Evolutionary conservation across 2,329 filamentous ascomycete species (phyloP).

Genomic region (Cephalotrichum gorgonifer): DNA sequence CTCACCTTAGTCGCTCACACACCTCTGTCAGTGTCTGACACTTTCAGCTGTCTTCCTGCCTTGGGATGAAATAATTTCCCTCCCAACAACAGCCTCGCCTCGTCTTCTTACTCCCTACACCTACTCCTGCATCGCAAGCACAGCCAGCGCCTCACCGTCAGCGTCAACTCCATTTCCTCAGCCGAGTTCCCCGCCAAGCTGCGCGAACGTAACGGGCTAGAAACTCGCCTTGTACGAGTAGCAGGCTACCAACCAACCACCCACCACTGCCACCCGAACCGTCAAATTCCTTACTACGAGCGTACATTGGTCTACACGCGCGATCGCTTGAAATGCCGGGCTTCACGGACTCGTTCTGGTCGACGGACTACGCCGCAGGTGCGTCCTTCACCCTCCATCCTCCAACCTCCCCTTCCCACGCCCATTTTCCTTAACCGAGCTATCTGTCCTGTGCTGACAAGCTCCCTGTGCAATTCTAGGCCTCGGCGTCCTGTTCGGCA

Average conservation of each 20-base stretch:
- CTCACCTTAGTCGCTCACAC: not conserved
- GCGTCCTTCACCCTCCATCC: constrained; percentile 18
- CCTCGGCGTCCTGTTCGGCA: constrained; percentile 86
- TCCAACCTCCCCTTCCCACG: not conserved
- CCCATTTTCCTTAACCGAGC: no score
- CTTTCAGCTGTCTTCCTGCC: not conserved
- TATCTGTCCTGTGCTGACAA: not conserved
- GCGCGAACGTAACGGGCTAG: not conserved
- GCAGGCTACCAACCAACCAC: not conserved
- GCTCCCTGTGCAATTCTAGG: constrained; percentile 32
- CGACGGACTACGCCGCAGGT: constrained; percentile 92
- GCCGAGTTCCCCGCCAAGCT: not conserved
- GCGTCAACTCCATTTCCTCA: not conserved
- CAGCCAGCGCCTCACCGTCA: not conserved
- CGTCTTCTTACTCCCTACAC: not conserved
- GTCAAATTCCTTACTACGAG: not conserved
- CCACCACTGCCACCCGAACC: not conserved
- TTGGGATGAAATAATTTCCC: not conserved
- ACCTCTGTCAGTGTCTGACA: not conserved
- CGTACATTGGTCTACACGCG: not conserved
- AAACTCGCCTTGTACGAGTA: not conserved
- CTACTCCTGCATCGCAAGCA: not conserved
- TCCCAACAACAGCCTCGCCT: not conserved
- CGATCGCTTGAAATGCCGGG: constrained; percentile 54
- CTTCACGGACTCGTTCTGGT: constrained; percentile 97